Conservation (phyloP, 1,284 basidiomycete genomes). For the Amylostereum chailletii region DNA sequence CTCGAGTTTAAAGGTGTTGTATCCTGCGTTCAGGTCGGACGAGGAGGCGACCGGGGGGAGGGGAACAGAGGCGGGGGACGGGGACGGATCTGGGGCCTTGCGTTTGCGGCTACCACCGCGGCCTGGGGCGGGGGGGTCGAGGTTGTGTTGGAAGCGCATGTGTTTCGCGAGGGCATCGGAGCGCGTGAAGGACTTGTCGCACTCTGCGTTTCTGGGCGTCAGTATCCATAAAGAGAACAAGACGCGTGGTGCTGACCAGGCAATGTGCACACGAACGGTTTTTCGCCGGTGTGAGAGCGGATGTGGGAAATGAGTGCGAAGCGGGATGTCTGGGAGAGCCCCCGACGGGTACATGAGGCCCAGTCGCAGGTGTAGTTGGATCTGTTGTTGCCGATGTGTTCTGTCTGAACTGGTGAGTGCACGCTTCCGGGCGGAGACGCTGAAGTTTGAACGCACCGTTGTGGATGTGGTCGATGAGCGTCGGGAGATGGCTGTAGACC, state of each 20-base stretch:
- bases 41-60: conserved; percentile 17
- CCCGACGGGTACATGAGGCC: conserved; percentile 71
- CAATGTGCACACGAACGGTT: conserved; percentile 78
- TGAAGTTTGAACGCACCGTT: conserved; percentile 38
- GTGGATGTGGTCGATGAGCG: conserved; percentile 74
- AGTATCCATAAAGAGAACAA: background rate
- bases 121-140: conserved; percentile 61
- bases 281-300: conserved; percentile 87
- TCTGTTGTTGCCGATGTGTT: conserved; percentile 81
- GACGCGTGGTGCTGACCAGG: conserved; percentile 44
- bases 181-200: conserved; percentile 88
- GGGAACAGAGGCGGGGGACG: conserved; percentile 8
- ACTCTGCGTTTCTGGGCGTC: conserved; percentile 45
- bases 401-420: conserved; percentile 24
- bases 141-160: conserved; percentile 81
- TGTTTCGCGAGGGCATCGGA: conserved; percentile 89
- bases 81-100: conserved; percentile 18
- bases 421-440: conserved; percentile 1
- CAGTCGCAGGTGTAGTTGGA: conserved; percentile 86
- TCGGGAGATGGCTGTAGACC: conserved; percentile 60
- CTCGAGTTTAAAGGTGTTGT: conserved; percentile 61
- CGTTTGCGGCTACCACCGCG: conserved; percentile 65
- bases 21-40: conserved; percentile 21
- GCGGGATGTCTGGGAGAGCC: conserved; percentile 76
- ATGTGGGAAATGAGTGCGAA: conserved; percentile 85